Evolutionary conservation across 495 filamentous ascomycete genomes (phyloP), one percentile per base, ranked within the genome.

Genomic region (Polyplosphaeria fusca): DNA sequence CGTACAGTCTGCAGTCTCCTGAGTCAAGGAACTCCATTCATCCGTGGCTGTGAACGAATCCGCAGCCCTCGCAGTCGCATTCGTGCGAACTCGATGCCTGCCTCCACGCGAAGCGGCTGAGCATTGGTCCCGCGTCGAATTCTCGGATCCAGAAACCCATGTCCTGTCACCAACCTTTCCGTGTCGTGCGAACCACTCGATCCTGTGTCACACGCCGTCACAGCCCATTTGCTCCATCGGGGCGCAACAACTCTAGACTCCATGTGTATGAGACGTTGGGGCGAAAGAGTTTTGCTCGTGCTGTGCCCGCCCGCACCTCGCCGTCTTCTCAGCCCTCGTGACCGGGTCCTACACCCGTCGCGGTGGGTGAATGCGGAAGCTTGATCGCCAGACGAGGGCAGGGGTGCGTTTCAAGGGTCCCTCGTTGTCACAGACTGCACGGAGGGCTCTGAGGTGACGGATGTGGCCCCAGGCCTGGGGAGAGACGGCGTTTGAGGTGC

Each of bases 371-470:
- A n/a, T n/a, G n/a, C 53, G 16, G 46, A 45, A 51, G 55, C 47
- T 43, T 58, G 46, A 58, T 58, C 55, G 39, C 26, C 43, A 4
- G 11, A 7, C 14, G 38, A 14, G 16, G 25, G 35, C 55, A 43
- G 32, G 55, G 46, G 18, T 30, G 20, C 20, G 55, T 58, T 58
- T 58, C 55, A 58, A 58, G 55, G 55, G 55, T 35, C 30, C 30
- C 30, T 35, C 30, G 30, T 35, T 35, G 30, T 35, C 30, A 35
- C 30, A 35, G 30, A 7, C 14, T 35, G 30, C 30, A 7, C 30
- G 14, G 30, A 35, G 7, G 14, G n/a, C 7, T 35, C 30, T 14
- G 30, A 35, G 7, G 30, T 7, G 30, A 7, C 7, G 30, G 14
- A 7, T 7, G 30, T 14, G 30, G 30, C 30, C 30, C 30, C 30